Percentiles rank a stretch among this genome's conserved stretches.
These are phyloP conservation scores for Neurospora terricola DNA, from an alignment of 495 filamentous ascomycete species.

Conservation along the genomic window DNA sequence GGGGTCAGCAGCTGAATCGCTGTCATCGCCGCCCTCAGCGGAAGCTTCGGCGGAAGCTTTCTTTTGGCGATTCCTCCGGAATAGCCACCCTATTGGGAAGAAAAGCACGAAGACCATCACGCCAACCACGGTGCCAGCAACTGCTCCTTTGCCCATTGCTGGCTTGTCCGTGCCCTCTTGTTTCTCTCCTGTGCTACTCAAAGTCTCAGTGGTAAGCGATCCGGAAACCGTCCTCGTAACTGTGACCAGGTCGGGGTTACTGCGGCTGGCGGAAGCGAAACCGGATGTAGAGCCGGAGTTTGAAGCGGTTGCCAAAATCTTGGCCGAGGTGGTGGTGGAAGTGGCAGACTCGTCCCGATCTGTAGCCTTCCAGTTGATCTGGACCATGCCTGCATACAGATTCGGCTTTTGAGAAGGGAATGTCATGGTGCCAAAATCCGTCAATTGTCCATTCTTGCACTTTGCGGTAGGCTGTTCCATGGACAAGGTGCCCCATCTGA, in stretches of 20 bases:
- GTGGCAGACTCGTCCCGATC: slow-evolving; percentile 4
- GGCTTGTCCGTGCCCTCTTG: neutral
- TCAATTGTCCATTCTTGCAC: slow-evolving; percentile 6
- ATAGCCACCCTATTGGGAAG: neutral
- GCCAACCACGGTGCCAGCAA: neutral
- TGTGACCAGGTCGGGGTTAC: neutral
- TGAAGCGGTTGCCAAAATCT: neutral
- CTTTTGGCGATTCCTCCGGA: neutral
- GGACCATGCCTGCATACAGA: slow-evolving; percentile 23
- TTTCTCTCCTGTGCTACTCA: neutral
- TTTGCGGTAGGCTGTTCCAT: slow-evolving; percentile 9
- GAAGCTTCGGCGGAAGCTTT: neutral
- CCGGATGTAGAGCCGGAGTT: neutral
- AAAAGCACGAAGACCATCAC: neutral
- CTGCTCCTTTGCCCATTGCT: neutral
- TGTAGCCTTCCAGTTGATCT: slow-evolving; percentile 17
- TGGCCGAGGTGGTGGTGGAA: neutral
- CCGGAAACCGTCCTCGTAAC: neutral
- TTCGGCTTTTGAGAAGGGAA: slow-evolving; percentile 6
- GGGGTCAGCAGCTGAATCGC: neutral
- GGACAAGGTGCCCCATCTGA: neutral
- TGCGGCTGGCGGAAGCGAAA: neutral
- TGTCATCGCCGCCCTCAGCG: neutral
- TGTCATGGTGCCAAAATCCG: slow-evolving; percentile 6
- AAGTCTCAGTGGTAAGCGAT: neutral